phyloP scores from a whole-genome alignment of 1,284 basidiomycete species.

The Pseudozyma flocculosa region DNA sequence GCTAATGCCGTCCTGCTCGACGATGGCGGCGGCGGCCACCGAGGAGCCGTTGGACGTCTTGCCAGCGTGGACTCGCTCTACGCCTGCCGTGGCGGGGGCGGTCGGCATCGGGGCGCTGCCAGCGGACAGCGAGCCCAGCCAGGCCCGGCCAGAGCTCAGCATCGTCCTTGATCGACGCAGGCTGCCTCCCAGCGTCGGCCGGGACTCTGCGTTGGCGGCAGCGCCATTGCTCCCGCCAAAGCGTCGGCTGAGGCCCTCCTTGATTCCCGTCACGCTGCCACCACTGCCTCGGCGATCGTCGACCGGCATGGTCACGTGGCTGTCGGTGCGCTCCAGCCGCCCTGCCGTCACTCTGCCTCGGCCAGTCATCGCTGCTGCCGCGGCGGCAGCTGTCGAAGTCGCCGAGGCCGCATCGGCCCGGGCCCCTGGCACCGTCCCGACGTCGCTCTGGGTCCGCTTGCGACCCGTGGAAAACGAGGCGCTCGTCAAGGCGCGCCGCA shows the following conservation, averaged over 20 bases:
- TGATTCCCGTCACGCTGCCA: neutral
- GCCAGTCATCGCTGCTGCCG: too few relatives aligned
- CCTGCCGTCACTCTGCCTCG: conserved; percentile 2
- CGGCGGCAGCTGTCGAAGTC: conserved; percentile 16
- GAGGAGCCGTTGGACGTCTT: too few relatives aligned
- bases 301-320: neutral
- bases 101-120: too few relatives aligned
- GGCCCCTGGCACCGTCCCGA: conserved; percentile 10
- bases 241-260: neutral
- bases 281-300: neutral
- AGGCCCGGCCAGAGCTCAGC: conserved; percentile 25
- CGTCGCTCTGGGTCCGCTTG: conserved; percentile 19
- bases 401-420: conserved; percentile 15
- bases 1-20: too few relatives aligned
- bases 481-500: conserved; percentile 27
- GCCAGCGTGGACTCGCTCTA: conserved; percentile 2
- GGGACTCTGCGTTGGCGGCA: neutral
- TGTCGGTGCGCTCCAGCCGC: neutral
- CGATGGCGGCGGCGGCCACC: too few relatives aligned
- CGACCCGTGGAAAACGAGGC: conserved; percentile 6
- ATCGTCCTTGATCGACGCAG: conserved; percentile 36
- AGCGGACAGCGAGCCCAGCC: conserved; percentile 13
- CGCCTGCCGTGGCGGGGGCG: conserved; percentile 5
- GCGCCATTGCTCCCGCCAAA: neutral
- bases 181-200: conserved; percentile 3